Conservation (phyloP, 2,329 filamentous ascomycete species). For the Aspergillus alliaceus region DNA sequence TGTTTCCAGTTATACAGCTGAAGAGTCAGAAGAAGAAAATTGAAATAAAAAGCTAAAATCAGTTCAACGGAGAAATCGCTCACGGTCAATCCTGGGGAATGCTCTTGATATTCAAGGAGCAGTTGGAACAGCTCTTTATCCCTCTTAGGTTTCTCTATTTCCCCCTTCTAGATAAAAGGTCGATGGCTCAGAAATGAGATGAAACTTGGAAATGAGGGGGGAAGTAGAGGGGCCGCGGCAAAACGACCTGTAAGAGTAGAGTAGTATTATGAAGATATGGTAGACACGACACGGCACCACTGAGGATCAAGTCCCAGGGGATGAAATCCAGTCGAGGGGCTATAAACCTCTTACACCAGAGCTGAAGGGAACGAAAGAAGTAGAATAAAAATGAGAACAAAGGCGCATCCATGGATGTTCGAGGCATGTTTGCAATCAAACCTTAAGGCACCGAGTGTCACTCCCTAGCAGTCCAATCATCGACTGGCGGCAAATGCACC, state of each 20-base stretch:
- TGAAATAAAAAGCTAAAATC: background rate
- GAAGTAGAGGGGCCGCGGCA: slow-evolving; percentile 2
- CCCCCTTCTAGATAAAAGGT: background rate
- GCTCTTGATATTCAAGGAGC: background rate
- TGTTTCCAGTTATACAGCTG: background rate
- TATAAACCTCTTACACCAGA: background rate
- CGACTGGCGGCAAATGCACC: background rate
- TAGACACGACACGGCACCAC: background rate
- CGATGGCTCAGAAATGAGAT: background rate
- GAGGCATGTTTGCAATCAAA: background rate
- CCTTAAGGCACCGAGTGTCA: background rate
- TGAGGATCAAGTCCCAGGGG: background rate
- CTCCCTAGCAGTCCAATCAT: background rate
- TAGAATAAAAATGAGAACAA: slow-evolving; percentile 1
- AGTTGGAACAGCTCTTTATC: background rate
- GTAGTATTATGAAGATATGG: background rate
- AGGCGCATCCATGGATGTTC: background rate
- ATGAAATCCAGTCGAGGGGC: background rate
- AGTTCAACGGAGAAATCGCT: background rate
- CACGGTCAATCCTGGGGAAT: background rate
- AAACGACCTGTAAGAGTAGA: background rate
- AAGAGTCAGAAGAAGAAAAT: background rate
- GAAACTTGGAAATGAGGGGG: background rate
- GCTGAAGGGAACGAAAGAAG: background rate
- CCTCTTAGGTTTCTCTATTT: background rate